Percentiles rank a stretch among this genome's conserved stretches.
phyloP scores from a whole-genome alignment of 768 basidiomycete species.

The Tubosaeta sp. region DNA sequence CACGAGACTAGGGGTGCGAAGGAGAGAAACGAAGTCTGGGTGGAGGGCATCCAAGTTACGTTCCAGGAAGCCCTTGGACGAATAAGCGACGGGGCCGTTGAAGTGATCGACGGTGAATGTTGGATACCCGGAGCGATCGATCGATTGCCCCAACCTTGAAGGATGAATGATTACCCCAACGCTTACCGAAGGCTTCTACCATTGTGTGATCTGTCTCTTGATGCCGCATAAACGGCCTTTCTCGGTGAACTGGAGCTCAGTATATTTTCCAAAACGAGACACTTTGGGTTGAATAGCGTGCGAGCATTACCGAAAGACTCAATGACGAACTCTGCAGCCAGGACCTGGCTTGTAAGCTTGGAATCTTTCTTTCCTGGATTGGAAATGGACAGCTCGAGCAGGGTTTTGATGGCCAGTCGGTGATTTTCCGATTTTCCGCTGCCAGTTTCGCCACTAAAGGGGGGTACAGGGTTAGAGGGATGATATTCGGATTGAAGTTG shows the following conservation, averaged over 20 bases:
- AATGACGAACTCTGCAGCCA: conserved; percentile 91
- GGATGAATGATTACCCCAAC: conserved; percentile 90
- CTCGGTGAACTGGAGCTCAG: conserved; percentile 94
- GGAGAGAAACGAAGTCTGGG: conserved; percentile 87
- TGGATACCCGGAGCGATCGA: conserved; percentile 74
- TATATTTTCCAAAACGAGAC: conserved; percentile 96
- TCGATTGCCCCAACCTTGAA: conserved; percentile 80
- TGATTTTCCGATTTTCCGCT: conserved; percentile 93
- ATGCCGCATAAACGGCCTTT: conserved; percentile 83
- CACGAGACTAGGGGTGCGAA: conserved; percentile 56
- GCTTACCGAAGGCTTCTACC: conserved; percentile 90
- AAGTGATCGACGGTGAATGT: conserved; percentile 92
- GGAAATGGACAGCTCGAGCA: conserved; percentile 87
- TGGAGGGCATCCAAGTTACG: conserved; percentile 86
- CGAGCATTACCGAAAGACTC: conserved; percentile 93
- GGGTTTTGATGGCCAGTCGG: conserved; percentile 83
- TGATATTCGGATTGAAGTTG: neutral
- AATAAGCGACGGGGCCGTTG: conserved; percentile 89
- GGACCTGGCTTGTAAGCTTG: conserved; percentile 81
- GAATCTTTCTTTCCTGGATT: conserved; percentile 91
- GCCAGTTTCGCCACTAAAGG: conserved; percentile 79
- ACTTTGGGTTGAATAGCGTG: conserved; percentile 92
- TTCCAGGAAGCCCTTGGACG: conserved; percentile 84
- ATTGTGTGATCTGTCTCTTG: conserved; percentile 92
- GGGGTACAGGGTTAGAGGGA: neutral